Evolutionary conservation across 148 eudicot genomes (phyloP).

Genomic region (Persicaria tinctoria): DNA sequence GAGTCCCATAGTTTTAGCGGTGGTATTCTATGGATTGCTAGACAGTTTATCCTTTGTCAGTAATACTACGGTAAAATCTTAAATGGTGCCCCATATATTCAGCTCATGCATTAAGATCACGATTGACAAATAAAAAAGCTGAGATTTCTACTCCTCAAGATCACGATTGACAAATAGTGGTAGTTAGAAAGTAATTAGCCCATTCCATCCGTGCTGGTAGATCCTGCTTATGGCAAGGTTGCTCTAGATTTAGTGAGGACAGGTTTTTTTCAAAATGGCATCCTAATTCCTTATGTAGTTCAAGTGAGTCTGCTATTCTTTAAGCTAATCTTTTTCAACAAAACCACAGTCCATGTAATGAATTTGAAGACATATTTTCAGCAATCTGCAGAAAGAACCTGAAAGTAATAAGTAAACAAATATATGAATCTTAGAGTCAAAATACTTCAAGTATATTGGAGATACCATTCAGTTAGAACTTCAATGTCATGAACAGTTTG

Average conservation of each 20-base stretch:
- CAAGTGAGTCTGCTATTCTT: not conserved
- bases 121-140: not conserved
- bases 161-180: not conserved
- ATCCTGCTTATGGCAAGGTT: not conserved
- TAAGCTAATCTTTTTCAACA: not conserved
- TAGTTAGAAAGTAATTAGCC: not conserved
- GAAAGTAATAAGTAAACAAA: not conserved
- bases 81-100: not conserved
- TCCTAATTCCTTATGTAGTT: not conserved
- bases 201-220: not conserved
- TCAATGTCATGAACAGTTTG: constrained; percentile 98
- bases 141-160: not conserved
- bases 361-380: not conserved
- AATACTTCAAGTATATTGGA: not conserved
- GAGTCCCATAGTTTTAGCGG: not conserved
- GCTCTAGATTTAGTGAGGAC: not conserved
- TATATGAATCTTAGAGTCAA: not conserved
- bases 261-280: not conserved
- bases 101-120: not conserved
- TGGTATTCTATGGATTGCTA: not conserved
- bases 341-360: not conserved
- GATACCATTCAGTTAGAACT: constrained; percentile 94
- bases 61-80: not conserved
- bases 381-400: not conserved
- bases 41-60: not conserved